These are phyloP conservation scores for Diaporthe caulivora DNA, from an alignment of 2,329 filamentous ascomycete genomes.

Conservation along the genomic window DNA sequence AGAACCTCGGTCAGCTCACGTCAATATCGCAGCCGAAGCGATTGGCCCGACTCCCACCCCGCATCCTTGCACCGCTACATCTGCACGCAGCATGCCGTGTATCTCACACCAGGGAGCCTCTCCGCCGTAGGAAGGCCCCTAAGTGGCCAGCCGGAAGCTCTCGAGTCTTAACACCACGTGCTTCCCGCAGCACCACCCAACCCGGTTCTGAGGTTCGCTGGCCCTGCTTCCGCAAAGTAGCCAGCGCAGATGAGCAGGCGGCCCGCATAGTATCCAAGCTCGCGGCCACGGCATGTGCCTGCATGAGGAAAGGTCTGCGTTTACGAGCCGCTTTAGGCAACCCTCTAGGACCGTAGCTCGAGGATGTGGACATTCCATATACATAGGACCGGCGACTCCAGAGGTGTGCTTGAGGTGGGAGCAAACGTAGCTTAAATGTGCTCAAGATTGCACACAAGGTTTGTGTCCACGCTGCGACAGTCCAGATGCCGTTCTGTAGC, in stretches of 20 bases:
- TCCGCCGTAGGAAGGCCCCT: slow-evolving; percentile 16
- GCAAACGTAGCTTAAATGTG: neutral
- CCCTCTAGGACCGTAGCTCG: too few species aligned
- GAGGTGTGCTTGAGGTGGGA: neutral
- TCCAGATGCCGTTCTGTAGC: neutral
- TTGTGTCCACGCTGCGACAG: too few species aligned
- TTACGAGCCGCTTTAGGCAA: neutral
- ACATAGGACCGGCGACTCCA: neutral
- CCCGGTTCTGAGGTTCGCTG: slow-evolving; percentile 6
- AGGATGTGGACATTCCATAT: neutral
- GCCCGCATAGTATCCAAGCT: neutral
- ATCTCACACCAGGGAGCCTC: slow-evolving; percentile 2
- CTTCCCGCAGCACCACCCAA: neutral
- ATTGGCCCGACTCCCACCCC: slow-evolving; percentile 2
- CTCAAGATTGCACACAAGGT: neutral
- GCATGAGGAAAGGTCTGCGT: neutral
- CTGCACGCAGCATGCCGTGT: slow-evolving; percentile 26
- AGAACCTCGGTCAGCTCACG: neutral
- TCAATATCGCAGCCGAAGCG: neutral
- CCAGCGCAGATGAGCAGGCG: neutral
- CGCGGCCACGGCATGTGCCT: neutral
- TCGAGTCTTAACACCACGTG: slow-evolving; percentile 21
- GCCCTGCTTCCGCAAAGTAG: slow-evolving; percentile 2
- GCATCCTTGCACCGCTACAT: slow-evolving; percentile 11
- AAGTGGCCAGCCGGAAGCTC: slow-evolving; percentile 7